Evolutionary conservation across 257 asterid genomes (phyloP), one percentile per base, ranked within the genome.

Genomic region (Nicotiana obtusifolia): DNA sequence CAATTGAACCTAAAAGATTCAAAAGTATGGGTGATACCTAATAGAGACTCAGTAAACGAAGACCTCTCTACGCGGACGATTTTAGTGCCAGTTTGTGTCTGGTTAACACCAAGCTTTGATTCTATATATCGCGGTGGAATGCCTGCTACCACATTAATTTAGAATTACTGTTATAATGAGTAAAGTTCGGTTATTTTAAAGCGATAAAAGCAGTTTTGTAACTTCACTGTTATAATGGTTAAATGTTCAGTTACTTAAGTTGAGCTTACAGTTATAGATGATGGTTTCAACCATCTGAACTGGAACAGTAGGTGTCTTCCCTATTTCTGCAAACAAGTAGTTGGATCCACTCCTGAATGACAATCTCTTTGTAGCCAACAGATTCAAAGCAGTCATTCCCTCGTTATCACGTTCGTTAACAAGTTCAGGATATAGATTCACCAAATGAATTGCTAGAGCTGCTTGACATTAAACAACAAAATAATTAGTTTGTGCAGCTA

Each of bases 291-390:
- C 10, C 60, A 82, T 49, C 4, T 82, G 85, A 75, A 77, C 22
- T 16, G 66, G 54, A 33, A 77, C 35, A 64, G 80, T 15, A 5
- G 82, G 67, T 16, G 54, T 64, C 64, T 24, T 82, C 8, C 82
- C 80, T 8, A 69, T 62, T 68, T 54, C 84, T 56, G 77, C 53
- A 52, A 81, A 57, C 22, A 35, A 9, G 28, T 41, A 82, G 54
- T 60, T 11, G 26, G 82, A 76, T 41, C 68, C 60, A 77, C 85
- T 82, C 78, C 67, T 82, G 71, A 78, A 78, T 33, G 81, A 20
- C 28, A 56, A 62, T 31, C 31, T 35, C 3, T 47, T 47, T 52
- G 82, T 22, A 30, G 85, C 82, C 82, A 82, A 47, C 64, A 82
- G 20, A 82, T 82, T 15, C 41, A 82, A 77, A 19, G 85, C 69